phyloP scores from a whole-genome alignment of 2,329 filamentous ascomycete species.

The Hymenoscyphus albidus region DNA sequence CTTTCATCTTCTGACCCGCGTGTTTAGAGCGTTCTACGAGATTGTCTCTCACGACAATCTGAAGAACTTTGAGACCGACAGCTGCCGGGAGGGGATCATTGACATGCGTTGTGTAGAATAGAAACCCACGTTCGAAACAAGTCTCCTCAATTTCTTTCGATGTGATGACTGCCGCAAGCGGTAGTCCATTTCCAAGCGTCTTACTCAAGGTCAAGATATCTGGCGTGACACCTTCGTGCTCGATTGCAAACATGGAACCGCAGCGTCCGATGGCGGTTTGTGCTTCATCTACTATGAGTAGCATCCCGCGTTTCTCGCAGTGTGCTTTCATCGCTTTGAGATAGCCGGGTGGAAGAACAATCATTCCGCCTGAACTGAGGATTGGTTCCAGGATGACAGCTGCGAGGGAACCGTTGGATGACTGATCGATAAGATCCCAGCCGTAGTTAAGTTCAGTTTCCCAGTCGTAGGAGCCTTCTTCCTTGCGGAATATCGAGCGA shows the following conservation, averaged over 20 bases:
- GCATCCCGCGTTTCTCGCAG: slow-evolving; percentile 52
- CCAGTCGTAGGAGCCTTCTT: slow-evolving; percentile 63
- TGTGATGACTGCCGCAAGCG: slow-evolving; percentile 55
- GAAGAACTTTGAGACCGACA: slow-evolving; percentile 58
- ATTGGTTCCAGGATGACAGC: slow-evolving; percentile 62
- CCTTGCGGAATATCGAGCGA: slow-evolving; percentile 55
- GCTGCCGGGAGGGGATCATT: slow-evolving; percentile 59
- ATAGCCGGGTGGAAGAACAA: slow-evolving; percentile 56
- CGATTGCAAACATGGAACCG: slow-evolving; percentile 56
- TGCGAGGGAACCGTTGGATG: slow-evolving; percentile 52
- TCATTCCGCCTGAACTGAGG: slow-evolving; percentile 51
- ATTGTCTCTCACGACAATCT: slow-evolving; percentile 55
- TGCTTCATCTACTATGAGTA: slow-evolving; percentile 57
- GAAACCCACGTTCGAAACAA: slow-evolving; percentile 46
- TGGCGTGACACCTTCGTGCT: slow-evolving; percentile 51
- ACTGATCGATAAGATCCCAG: slow-evolving; percentile 56
- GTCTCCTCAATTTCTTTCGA: slow-evolving; percentile 49
- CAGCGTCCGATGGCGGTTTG: slow-evolving; percentile 55
- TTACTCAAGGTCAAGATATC: slow-evolving; percentile 60
- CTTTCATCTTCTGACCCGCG: slow-evolving; percentile 48
- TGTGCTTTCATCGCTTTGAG: slow-evolving; percentile 51
- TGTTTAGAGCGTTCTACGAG: slow-evolving; percentile 45
- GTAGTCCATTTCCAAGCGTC: slow-evolving; percentile 57
- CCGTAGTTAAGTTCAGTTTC: slow-evolving; percentile 60
- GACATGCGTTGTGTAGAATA: slow-evolving; percentile 59